Percentiles rank a stretch among this genome's conserved stretches.
Evolutionary conservation across 169 alveolate genomes (phyloP).

Genomic region (Sarcocystis neurona): DNA sequence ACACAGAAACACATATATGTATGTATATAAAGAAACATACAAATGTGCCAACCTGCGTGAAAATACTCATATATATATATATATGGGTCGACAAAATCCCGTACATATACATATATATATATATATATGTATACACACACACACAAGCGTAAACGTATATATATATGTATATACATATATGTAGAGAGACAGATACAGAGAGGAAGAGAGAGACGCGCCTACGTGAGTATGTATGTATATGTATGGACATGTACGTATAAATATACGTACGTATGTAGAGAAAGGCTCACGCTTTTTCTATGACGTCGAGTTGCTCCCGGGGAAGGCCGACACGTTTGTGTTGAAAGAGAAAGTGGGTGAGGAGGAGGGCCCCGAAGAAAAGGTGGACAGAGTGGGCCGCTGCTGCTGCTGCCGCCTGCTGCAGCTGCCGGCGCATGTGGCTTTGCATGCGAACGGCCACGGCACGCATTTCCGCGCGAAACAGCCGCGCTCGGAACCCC

Average conservation of each 20-base stretch:
- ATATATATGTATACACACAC: not conserved
- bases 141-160: not conserved
- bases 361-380: conserved; percentile 47
- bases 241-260: not conserved
- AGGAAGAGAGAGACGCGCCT: not conserved
- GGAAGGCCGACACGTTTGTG: conserved; percentile 24
- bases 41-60: not conserved
- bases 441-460: conserved; percentile 57
- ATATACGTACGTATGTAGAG: not conserved
- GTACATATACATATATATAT: not conserved
- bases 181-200: not conserved
- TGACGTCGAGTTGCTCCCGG: conserved; percentile 9
- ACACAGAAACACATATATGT: not conserved
- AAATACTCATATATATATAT: not conserved
- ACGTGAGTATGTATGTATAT: not conserved
- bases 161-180: not conserved
- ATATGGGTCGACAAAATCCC: not conserved
- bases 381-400: not conserved
- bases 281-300: not conserved
- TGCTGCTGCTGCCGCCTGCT: not conserved
- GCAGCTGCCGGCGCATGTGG: conserved; percentile 37
- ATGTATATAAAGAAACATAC: not conserved
- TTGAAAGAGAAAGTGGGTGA: conserved; percentile 9
- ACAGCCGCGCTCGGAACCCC: conserved; percentile 56
- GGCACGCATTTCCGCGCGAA: conserved; percentile 54